Evolutionary conservation across 2,329 filamentous ascomycete genomes (phyloP).

Genomic region (Botrytis squamosa): DNA sequence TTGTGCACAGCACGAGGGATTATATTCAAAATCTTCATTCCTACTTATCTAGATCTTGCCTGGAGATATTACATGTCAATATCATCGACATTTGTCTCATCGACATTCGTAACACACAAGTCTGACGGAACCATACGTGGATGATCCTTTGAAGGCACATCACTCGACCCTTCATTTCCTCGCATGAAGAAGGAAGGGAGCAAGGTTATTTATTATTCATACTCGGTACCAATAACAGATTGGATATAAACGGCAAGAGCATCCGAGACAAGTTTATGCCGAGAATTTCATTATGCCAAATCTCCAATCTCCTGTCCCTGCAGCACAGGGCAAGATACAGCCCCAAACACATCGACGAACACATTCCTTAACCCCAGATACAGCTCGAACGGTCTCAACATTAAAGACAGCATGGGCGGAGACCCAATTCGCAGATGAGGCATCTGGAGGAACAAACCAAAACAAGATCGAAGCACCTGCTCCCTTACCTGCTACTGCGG

Average conservation of each 20-base stretch:
- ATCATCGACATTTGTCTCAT: background rate
- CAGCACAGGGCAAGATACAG: slow-evolving; percentile 21
- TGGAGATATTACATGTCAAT: background rate
- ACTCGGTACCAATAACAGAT: slow-evolving; percentile 13
- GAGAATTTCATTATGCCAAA: slow-evolving; percentile 23
- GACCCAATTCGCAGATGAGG: slow-evolving; percentile 31
- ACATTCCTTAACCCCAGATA: slow-evolving; percentile 24
- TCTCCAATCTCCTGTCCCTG: slow-evolving; percentile 20
- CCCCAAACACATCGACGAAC: slow-evolving; percentile 18
- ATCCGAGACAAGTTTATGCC: slow-evolving; percentile 27
- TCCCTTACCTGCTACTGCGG: slow-evolving; percentile 23
- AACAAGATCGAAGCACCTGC: slow-evolving; percentile 20
- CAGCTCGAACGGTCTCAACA: slow-evolving; percentile 22
- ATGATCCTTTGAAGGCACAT: slow-evolving; percentile 7
- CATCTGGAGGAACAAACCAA: slow-evolving; percentile 20
- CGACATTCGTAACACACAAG: background rate
- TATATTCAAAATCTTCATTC: background rate
- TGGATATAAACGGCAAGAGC: slow-evolving; percentile 25
- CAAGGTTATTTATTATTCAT: slow-evolving; percentile 18
- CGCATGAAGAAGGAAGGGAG: slow-evolving; percentile 14
- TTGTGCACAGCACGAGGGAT: slow-evolving; percentile 1
- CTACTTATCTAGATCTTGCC: background rate
- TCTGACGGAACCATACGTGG: background rate
- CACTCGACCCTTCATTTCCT: slow-evolving; percentile 3
- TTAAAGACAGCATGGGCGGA: slow-evolving; percentile 35